Evolutionary conservation across 331 rosid genomes (phyloP), one percentile per base, ranked within the genome.

Genomic region (Malus hybrid): DNA sequence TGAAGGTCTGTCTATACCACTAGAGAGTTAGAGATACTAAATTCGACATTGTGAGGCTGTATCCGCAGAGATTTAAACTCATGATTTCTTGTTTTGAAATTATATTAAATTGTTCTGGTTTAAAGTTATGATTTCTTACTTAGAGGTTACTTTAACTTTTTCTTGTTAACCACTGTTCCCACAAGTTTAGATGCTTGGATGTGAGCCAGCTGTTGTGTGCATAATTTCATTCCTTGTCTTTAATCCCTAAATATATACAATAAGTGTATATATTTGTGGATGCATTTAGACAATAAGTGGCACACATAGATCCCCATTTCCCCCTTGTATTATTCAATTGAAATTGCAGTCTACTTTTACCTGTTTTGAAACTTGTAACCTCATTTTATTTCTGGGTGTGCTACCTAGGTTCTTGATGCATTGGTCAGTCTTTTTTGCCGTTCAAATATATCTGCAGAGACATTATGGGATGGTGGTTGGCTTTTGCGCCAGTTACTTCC

Each of bases 381-480:
- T 34, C 61, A 48, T 20, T 85, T 27, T 28, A 27, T 73, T 33
- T 29, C 14, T 73, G 36, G 11, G 65, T 13, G 22, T 74, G 12
- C 33, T 60, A 70, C 73, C 22, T 76, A 93, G 98, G 96, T 90
- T 61, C 88, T 93, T 61, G 93, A 93, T 85, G 90, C 93, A 55
- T 85, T 93, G 83, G 96, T 90, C 73, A 86, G 80, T 83, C 93
- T 93, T 46, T 87, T 88, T 65, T 83, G 91, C 79, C 93, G 95
- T 73, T 85, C 93, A 67, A 90, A 83, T 76, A 79, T 93, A 79
- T 89, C 98, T 69, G 89, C 95, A 29, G 93, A 88, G 80, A 83
- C 89, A 71, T 78, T 90, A 77, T 93, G 98, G 98, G 93, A 90
- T 64, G 98, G 96, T 13, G 98, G 96, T 76, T 93, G 98, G 98